Evolutionary conservation across 176 grass and related monocot species (phyloP), one percentile per base, ranked within the genome.

Genomic region (Poa annua): DNA sequence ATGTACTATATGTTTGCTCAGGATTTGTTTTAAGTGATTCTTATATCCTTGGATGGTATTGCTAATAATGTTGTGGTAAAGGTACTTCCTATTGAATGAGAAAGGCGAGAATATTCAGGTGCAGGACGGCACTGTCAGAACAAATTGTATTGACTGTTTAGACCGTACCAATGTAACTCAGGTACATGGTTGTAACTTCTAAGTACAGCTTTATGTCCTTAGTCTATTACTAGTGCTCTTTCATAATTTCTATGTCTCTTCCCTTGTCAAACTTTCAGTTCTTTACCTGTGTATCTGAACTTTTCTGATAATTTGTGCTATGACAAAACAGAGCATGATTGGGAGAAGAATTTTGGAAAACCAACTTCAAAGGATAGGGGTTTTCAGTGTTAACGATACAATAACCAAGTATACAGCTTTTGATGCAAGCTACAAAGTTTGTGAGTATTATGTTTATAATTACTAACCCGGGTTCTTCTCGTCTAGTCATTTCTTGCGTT

Each of bases 131-230:
- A 53, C 57, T 76, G 57, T 92, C 29, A 94, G 96, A 96, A 94
- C 86, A 35, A 99, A 99, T 60, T 99, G 96, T 87, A 76, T 99
- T 35, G 96, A 99, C 72, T 99, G 96, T 89, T 90, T 99, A 79
- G 96, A 99, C 85, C 96, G 96, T 69, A 99, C 96, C 35, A 99
- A 99, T 92, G 96, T 99, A 45, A 99, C 96, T 85, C 96, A 99
- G 96, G 96, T 98, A 88, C 56, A 57, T 85, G 21, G n/a, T 57
- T 60, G 20, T 6, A 50, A 71, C 71, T 60, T 83, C 33, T 7
- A 22, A 88, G 29, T 71, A 82, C 72, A 36, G n/a, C 8, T 82
- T 89, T 72, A 72, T 48, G 41, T 71, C 39, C 41, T 42, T 42
- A 42, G 41, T 42, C 8, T 8, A 42, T 42, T 42, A 42, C 41